Evolutionary conservation across 2,329 filamentous ascomycete genomes (phyloP), one percentile per base, ranked within the genome.

Genomic region (Raffaelea arxii): DNA sequence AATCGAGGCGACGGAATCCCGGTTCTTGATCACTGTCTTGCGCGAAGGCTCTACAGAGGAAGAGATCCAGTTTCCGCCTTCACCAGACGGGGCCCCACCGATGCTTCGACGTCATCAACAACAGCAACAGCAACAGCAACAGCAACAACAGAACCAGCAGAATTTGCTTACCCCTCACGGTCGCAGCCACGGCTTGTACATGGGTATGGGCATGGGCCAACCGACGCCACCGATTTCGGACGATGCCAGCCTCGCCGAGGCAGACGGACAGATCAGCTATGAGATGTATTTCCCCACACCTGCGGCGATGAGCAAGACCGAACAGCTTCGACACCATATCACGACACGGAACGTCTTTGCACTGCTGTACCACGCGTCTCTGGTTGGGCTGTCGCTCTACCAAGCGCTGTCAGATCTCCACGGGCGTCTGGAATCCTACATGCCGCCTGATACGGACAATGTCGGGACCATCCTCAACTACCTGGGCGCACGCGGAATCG

Each of bases 301-400:
- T 0, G 53, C 67, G 2, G 68, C 72, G 32, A 55, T 74, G 35
- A 69, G 56, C 54, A 71, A 62, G 56, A 61, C 61, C 18, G 74
- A 71, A 37, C 72, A 71, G 46, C 67, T 72, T 2, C 68, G 77
- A 1, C 70, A 83, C 51, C 77, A 81, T 53, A 70, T 85, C 41
- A 80, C 82, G 0, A 82, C 81, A 1, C 74, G 82, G 19, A 86
- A 86, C 55, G 74, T 85, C 39, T 78, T 86, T 54, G 82, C 81
- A 0, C 62, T 85, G 27, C 60, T 85, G 2, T 80, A 78, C 54
- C 71, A 77, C 44, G 75, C 77, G 21, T 80, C 81, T 0, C 67
- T 86, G 0, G 80, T 86, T 3, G 82, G 82, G 0, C 56, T 77
- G 1, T 79, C 80, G 4, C 59, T 86, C 1, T 75, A 73, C 52